Evolutionary conservation across 176 grass and related monocot species (phyloP).

Genomic region (Hordeum marinum): DNA sequence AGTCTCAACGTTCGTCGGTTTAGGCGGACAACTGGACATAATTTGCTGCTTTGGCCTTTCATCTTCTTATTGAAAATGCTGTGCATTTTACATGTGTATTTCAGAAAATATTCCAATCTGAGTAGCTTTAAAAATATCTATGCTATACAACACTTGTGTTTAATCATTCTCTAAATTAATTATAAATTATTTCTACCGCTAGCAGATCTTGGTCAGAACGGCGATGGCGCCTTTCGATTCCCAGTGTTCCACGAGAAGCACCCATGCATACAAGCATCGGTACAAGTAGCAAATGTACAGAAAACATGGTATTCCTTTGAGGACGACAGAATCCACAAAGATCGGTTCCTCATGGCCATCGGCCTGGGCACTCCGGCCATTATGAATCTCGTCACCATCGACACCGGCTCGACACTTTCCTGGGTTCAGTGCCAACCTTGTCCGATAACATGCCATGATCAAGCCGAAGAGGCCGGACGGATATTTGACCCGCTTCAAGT

Average conservation of each 20-base stretch:
- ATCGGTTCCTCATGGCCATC: constrained; percentile 35
- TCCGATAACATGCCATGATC: not conserved
- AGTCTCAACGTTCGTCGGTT: not conserved
- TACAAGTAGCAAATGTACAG: not conserved
- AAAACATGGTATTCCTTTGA: not conserved
- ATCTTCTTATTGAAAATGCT: not conserved
- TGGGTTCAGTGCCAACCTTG: constrained; percentile 12
- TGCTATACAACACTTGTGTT: not conserved
- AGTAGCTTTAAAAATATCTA: no score
- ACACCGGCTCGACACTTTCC: constrained; percentile 37
- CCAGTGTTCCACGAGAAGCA: not conserved
- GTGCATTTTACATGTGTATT: not conserved
- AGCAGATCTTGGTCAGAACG: not conserved
- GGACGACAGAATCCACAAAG: not conserved
- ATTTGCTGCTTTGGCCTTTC: not conserved
- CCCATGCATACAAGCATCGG: not conserved
- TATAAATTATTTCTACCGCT: not conserved
- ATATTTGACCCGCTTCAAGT: not conserved
- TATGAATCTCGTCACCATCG: constrained; percentile 38
- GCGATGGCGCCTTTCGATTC: not conserved
- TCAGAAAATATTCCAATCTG: not conserved
- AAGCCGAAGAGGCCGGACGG: not conserved
- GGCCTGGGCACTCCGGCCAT: constrained; percentile 23
- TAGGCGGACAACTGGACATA: not conserved
- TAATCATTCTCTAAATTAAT: not conserved